phyloP scores from a whole-genome alignment of 129 eudicot species.

The Ambrosia artemisiifolia region DNA sequence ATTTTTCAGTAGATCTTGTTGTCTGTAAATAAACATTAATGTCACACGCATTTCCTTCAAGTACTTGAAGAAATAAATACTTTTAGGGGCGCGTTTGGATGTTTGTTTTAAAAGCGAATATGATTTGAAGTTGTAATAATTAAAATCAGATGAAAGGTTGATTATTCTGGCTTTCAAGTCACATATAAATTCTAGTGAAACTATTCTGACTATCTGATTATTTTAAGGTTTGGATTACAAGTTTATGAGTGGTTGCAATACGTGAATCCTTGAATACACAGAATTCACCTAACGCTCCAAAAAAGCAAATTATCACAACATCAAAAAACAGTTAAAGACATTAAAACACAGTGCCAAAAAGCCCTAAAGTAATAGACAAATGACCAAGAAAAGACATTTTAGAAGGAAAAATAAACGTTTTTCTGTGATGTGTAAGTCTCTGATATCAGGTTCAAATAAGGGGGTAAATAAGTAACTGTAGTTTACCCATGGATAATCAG shows the following conservation, averaged over 20 bases:
- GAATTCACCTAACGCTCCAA: too few relatives aligned
- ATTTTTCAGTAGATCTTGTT: slow-evolving; percentile 82
- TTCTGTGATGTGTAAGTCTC: neutral
- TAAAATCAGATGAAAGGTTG: too few relatives aligned
- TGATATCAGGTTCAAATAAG: neutral
- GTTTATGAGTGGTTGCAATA: too few relatives aligned
- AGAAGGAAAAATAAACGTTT: neutral
- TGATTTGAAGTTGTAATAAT: neutral
- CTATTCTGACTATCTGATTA: neutral
- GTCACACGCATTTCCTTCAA: neutral
- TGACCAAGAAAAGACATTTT: neutral
- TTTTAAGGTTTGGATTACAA: neutral
- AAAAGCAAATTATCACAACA: too few relatives aligned
- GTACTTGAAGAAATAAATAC: neutral
- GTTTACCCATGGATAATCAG: too few relatives aligned
- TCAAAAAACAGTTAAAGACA: neutral
- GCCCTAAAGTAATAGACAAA: too few relatives aligned
- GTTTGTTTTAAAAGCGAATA: neutral
- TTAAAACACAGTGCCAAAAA: neutral
- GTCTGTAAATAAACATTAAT: slow-evolving; percentile 40
- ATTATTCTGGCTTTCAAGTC: too few relatives aligned
- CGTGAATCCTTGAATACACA: too few relatives aligned
- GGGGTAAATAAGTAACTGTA: too few relatives aligned
- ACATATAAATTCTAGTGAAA: too few relatives aligned
- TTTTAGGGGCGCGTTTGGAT: neutral